Conservation (phyloP, 306 rosid genomes). For the Castanea crenata region DNA sequence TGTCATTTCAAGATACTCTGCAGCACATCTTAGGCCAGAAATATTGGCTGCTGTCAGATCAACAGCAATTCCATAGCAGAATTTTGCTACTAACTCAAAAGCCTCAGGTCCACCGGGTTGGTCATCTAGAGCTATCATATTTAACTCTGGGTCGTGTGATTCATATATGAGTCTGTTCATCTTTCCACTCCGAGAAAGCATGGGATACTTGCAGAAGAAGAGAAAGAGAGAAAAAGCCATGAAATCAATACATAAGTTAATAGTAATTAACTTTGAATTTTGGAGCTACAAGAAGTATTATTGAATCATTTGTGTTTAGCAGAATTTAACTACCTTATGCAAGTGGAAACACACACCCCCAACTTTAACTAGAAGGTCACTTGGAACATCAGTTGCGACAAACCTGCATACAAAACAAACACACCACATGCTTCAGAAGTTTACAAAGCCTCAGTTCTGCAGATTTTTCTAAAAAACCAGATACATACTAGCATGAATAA, state of each 20-base stretch:
- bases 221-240: background rate
- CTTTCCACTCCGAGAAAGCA: constrained; percentile 93
- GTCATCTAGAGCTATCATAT: constrained; percentile 70
- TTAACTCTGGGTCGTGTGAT: constrained; percentile 58
- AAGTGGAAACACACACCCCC: constrained; percentile 69
- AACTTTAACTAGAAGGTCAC: constrained; percentile 77
- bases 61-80: constrained; percentile 90
- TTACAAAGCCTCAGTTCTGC: background rate
- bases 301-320: background rate
- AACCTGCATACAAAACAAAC: constrained; percentile 43
- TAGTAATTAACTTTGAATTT: background rate
- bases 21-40: constrained; percentile 94
- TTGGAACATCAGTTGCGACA: constrained; percentile 91
- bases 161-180: constrained; percentile 77
- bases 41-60: constrained; percentile 94
- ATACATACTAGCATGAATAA: background rate
- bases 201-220: constrained; percentile 61
- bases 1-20: constrained; percentile 95
- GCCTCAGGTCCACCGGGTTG: constrained; percentile 90
- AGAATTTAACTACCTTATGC: constrained; percentile 64
- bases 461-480: background rate
- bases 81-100: constrained; percentile 84
- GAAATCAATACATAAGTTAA: background rate
- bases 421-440: background rate
- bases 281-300: background rate